These are phyloP conservation scores for Podila horticola DNA, from an alignment of 192 early-diverging fungal genomes.

Conservation along the genomic window DNA sequence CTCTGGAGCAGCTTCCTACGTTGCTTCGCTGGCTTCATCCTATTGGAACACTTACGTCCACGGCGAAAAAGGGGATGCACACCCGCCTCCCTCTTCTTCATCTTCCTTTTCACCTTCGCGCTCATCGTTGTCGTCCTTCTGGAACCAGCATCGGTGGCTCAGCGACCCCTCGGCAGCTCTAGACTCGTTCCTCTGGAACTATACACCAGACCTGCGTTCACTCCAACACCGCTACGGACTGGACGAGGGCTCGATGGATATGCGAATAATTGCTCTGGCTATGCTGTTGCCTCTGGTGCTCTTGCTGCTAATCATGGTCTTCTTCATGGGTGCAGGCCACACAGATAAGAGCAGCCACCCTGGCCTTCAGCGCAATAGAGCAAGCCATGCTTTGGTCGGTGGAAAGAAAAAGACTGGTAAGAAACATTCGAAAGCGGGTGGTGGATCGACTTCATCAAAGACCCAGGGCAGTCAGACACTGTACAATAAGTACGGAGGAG, in stretches of 20 bases:
- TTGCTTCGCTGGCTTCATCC: too few species aligned
- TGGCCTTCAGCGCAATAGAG: not conserved
- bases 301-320: not conserved
- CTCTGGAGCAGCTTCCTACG: too few species aligned
- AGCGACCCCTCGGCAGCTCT: conserved; percentile 2
- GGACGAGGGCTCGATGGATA: conserved; percentile 1
- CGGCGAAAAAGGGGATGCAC: too few species aligned
- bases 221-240: conserved; percentile 7
- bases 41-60: too few species aligned
- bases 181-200: conserved; percentile 27
- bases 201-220: conserved; percentile 12
- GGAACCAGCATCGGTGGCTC: too few species aligned
- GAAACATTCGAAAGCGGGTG: too few species aligned
- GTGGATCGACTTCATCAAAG: too few species aligned
- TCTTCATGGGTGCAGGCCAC: not conserved
- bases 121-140: too few species aligned
- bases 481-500: not conserved
- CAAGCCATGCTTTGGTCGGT: not conserved
- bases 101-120: too few species aligned
- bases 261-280: not conserved
- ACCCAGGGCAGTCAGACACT: too few species aligned
- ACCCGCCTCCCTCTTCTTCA: too few species aligned
- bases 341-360: not conserved
- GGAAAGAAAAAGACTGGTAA: not conserved
- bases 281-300: not conserved